Evolutionary conservation across 2,329 filamentous ascomycete species (phyloP).

Genomic region (Stagonosporopsis tanaceti): DNA sequence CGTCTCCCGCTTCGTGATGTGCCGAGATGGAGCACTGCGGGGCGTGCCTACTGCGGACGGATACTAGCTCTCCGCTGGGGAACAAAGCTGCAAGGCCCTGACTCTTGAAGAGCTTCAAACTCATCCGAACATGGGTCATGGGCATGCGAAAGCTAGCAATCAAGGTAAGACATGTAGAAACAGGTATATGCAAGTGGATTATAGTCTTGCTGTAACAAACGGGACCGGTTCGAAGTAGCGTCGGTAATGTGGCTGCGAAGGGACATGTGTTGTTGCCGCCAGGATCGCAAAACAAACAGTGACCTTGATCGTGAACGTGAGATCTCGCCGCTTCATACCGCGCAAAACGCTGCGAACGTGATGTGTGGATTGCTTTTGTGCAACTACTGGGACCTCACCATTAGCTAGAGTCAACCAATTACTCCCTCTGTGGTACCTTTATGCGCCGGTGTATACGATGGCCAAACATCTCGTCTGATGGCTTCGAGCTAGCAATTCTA

Average conservation of each 20-base stretch:
- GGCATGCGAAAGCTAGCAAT: conserved; percentile 2
- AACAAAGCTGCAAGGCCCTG: conserved; percentile 2
- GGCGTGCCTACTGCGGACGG: conserved; percentile 5
- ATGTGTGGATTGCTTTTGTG: conserved; percentile 10
- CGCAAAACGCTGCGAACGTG: conserved; percentile 13
- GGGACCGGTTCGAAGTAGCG: conserved; percentile 15
- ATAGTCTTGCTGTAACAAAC: conserved; percentile 8
- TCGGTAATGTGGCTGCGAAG: conserved; percentile 18
- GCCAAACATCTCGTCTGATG: conserved; percentile 7
- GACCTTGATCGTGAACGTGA: conserved; percentile 13
- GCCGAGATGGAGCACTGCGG: conserved; percentile 5
- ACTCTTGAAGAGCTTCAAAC: neutral
- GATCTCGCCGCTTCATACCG: conserved; percentile 6
- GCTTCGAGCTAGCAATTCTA: conserved; percentile 12
- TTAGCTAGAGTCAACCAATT: conserved; percentile 9
- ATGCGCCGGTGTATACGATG: conserved; percentile 12
- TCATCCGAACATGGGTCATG: neutral
- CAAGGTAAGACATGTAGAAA: conserved; percentile 12
- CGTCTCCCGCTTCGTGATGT: conserved; percentile 4
- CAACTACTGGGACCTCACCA: conserved; percentile 1
- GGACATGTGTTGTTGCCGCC: conserved; percentile 21
- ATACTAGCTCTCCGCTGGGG: neutral
- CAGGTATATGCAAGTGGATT: conserved; percentile 20
- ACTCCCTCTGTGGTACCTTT: conserved; percentile 13
- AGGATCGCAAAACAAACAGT: conserved; percentile 21